phyloP scores from a whole-genome alignment of 2,329 filamentous ascomycete species.

The Beauveria asiatica region DNA sequence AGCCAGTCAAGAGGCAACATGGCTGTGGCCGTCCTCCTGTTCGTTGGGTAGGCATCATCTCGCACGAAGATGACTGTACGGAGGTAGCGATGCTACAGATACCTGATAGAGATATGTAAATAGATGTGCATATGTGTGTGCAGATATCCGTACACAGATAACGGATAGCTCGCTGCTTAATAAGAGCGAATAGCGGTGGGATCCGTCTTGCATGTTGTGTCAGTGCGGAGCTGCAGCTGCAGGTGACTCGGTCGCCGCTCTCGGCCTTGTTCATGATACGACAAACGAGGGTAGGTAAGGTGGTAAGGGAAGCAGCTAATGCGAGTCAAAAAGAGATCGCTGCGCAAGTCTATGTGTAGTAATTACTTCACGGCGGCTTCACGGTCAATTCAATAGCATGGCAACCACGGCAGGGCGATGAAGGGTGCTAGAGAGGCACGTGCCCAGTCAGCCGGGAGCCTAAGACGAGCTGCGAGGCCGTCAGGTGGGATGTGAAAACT shows the following conservation, averaged over 20 bases:
- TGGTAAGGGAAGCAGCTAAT: not conserved
- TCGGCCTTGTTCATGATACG: not conserved
- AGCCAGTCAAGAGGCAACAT: not conserved
- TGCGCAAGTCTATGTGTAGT: not conserved
- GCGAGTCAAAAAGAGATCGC: not conserved
- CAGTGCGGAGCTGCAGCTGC: not conserved
- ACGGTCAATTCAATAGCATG: not conserved
- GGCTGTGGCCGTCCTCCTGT: not conserved
- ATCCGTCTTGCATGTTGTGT: no score
- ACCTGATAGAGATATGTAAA: no score
- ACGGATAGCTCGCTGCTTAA: not conserved
- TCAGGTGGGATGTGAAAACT: not conserved
- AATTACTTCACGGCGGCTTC: no score
- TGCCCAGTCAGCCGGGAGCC: not conserved
- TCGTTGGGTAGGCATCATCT: not conserved
- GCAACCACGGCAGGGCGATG: not conserved
- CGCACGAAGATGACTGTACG: not conserved
- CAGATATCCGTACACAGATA: not conserved
- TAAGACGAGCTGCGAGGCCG: not conserved
- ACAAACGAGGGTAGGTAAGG: not conserved
- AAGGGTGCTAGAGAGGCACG: not conserved
- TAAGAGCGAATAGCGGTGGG: no score
- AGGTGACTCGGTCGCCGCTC: not conserved
- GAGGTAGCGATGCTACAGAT: not conserved
- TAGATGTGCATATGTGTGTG: not conserved